Evolutionary conservation across 1,284 basidiomycete species (phyloP).

Genomic region (Hypsizygus ulmarius): DNA sequence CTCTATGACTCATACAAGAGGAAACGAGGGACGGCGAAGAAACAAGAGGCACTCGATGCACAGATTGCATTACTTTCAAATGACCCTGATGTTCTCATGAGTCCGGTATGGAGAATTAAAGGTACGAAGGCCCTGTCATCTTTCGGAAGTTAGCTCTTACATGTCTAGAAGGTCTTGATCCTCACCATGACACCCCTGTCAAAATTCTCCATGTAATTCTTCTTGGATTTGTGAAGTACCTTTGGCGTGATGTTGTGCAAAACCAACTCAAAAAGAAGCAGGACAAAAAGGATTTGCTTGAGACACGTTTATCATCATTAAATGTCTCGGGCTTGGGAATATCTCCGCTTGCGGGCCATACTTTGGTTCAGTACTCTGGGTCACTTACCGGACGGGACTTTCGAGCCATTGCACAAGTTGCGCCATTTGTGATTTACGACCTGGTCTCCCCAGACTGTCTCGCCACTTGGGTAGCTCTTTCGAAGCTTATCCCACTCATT

Average conservation of each 20-base stretch:
- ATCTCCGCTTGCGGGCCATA: conserved; percentile 25
- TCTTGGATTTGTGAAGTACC: conserved; percentile 38
- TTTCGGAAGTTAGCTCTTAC: conserved; percentile 19
- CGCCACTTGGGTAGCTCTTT: conserved; percentile 31
- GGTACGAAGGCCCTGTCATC: neutral
- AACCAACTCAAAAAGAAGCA: conserved; percentile 23
- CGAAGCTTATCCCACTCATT: conserved; percentile 30
- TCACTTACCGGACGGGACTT: conserved; percentile 37
- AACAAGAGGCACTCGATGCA: too few species aligned
- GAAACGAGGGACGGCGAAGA: too few species aligned
- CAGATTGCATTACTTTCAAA: too few species aligned
- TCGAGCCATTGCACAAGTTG: conserved; percentile 32
- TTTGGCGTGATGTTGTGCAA: conserved; percentile 34
- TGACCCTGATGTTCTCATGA: conserved; percentile 12
- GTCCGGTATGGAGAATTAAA: conserved; percentile 26
- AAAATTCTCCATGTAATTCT: conserved; percentile 38
- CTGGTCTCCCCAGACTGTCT: neutral
- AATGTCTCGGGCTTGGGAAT: conserved; percentile 30
- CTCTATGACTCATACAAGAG: too few species aligned
- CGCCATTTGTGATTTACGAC: conserved; percentile 35
- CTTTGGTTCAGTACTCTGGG: conserved; percentile 34
- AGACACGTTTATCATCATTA: conserved; percentile 24
- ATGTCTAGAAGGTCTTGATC: too few species aligned
- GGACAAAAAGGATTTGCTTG: conserved; percentile 20
- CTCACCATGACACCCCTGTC: conserved; percentile 35